Evolutionary conservation across 2,329 filamentous ascomycete genomes (phyloP).

Genomic region (Parafenestella ontariensis): DNA sequence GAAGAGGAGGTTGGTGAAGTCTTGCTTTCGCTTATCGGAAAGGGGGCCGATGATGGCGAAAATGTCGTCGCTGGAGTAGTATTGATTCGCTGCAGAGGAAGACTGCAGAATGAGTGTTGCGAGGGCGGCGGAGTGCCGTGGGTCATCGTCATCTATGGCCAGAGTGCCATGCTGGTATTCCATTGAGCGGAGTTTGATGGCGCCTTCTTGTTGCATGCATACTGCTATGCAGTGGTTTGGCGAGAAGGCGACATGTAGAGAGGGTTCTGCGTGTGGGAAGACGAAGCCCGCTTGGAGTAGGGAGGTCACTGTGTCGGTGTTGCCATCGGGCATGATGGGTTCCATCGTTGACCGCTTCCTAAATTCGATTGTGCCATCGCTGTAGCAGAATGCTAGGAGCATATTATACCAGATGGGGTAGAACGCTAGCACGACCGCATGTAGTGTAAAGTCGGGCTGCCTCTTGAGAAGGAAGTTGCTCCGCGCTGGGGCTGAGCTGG

Average conservation of each 20-base stretch:
- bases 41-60: constrained; percentile 50
- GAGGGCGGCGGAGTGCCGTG: constrained; percentile 48
- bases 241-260: constrained; percentile 55
- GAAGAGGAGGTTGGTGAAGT: constrained; percentile 71
- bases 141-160: constrained; percentile 37
- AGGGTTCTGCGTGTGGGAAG: constrained; percentile 70
- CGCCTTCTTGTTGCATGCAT: constrained; percentile 53
- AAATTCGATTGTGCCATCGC: constrained; percentile 82
- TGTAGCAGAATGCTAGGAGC: constrained; percentile 74
- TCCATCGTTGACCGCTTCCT: constrained; percentile 77
- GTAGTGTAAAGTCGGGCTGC: constrained; percentile 70
- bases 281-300: constrained; percentile 80
- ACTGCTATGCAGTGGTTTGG: constrained; percentile 57
- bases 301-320: constrained; percentile 70
- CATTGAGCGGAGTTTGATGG: constrained; percentile 51
- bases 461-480: constrained; percentile 57
- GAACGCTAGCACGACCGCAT: constrained; percentile 74
- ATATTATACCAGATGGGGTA: constrained; percentile 74
- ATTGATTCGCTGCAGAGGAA: constrained; percentile 52
- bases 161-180: constrained; percentile 49
- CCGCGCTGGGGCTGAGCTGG: constrained; percentile 41
- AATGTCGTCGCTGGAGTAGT: constrained; percentile 58
- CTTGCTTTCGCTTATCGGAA: constrained; percentile 33
- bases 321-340: constrained; percentile 69
- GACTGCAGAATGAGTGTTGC: constrained; percentile 53